A percentile compares a stretch with the other conserved stretches of the same genome.
Conservation (phyloP, 192 early-diverging fungal genomes). For the Allomyces arbusculus region DNA sequence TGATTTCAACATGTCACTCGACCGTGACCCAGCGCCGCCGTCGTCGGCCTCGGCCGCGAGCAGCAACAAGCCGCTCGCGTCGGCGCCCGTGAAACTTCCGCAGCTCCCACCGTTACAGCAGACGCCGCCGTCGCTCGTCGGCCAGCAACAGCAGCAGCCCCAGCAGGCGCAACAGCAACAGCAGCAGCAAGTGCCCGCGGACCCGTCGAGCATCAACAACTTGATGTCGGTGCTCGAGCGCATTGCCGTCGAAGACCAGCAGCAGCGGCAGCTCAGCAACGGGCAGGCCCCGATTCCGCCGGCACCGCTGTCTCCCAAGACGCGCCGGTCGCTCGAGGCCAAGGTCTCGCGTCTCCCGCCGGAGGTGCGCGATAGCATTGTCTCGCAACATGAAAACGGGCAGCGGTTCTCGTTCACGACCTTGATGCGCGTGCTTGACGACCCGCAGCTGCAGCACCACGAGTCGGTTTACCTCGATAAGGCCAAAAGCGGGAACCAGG, state of each 20-base stretch:
- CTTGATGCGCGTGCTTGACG: background rate
- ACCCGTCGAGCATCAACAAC: background rate
- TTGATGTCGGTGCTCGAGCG: background rate
- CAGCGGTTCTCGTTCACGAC: background rate
- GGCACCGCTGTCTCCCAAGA: background rate
- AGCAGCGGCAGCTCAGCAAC: no score
- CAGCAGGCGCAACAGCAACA: no score
- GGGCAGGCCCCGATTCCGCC: no score
- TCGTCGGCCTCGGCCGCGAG: no score
- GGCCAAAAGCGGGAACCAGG: background rate
- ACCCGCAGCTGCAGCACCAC: slow-evolving; percentile 1
- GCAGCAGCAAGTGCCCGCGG: background rate
- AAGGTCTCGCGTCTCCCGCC: background rate
- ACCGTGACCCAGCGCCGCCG: no score
- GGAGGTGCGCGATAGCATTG: background rate
- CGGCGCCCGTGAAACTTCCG: no score
- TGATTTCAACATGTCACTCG: no score
- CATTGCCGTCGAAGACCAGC: background rate
- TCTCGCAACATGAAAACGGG: background rate
- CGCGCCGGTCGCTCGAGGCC: background rate
- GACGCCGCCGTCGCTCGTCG: no score
- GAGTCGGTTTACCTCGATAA: background rate
- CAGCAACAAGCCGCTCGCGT: background rate
- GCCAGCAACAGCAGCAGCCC: no score
- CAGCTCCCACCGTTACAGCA: no score